phyloP scores from a whole-genome alignment of 345 rosid species.

The Eucalyptus tenuipes region DNA sequence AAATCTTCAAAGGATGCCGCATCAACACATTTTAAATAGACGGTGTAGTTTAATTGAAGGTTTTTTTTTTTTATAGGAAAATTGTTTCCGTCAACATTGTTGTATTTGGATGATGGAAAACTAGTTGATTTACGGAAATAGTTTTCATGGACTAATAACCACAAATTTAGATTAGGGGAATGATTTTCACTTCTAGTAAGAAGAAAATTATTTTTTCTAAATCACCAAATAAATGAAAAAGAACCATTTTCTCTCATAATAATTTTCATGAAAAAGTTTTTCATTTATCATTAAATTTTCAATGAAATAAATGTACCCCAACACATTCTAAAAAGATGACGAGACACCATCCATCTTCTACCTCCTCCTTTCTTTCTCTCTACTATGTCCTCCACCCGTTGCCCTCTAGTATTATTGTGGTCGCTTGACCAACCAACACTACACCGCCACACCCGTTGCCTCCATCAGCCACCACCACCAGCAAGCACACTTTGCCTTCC shows the following conservation, averaged over 20 bases:
- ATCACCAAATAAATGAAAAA: not conserved
- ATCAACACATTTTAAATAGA: not conserved
- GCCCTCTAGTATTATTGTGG: accelerated
- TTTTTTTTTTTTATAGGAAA: too few species aligned
- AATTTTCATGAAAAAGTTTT: too few species aligned
- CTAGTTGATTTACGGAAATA: too few species aligned
- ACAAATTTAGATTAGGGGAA: not conserved
- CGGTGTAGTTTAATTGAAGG: not conserved
- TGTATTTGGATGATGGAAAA: not conserved
- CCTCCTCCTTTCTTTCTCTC: not conserved
- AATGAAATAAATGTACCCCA: not conserved
- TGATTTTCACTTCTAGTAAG: too few species aligned
- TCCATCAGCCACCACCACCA: not conserved
- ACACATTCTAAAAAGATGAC: not conserved
- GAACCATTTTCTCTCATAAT: too few species aligned
- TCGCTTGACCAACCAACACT: too few species aligned
- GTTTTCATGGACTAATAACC: not conserved
- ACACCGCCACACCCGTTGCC: not conserved
- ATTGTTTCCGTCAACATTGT: too few species aligned
- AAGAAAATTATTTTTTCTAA: too few species aligned
- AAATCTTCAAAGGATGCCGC: not conserved
- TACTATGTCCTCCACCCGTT: not conserved
- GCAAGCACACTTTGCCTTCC: not conserved
- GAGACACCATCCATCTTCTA: not conserved
- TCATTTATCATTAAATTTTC: too few species aligned